Evolutionary conservation across 73 alveolate species (phyloP).

Genomic region (Stentor roeselii): DNA sequence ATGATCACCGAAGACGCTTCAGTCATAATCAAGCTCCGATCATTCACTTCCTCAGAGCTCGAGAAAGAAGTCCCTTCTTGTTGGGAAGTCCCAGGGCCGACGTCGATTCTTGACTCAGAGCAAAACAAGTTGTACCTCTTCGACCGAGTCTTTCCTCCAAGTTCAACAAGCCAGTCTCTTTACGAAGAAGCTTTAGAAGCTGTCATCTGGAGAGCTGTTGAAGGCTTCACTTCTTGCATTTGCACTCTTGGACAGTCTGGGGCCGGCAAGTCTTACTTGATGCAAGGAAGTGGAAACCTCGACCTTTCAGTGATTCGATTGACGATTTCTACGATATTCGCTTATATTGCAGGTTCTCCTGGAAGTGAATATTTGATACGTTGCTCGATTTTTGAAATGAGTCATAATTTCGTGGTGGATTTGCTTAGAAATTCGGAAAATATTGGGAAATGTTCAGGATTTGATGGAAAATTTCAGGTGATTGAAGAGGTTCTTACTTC

Average conservation of each 20-base stretch:
- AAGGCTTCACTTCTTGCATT: neutral
- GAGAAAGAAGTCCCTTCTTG: neutral
- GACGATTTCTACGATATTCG: neutral
- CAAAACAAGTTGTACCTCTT: neutral
- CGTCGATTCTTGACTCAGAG: neutral
- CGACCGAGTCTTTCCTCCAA: neutral
- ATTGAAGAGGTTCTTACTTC: neutral
- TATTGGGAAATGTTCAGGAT: neutral
- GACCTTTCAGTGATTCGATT: neutral
- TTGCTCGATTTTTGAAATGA: neutral
- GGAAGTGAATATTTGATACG: neutral
- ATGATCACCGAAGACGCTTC: neutral
- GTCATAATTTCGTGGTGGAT: neutral
- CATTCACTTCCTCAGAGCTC: neutral
- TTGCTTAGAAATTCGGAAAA: neutral
- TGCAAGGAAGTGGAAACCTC: neutral
- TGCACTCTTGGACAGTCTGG: neutral
- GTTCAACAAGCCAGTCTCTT: neutral
- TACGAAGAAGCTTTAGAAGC: neutral
- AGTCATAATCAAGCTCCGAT: neutral
- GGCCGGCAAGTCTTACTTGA: neutral
- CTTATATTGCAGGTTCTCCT: neutral
- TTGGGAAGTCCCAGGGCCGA: slow-evolving; percentile 5
- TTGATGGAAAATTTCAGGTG: neutral
- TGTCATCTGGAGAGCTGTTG: neutral